Evolutionary conservation across 495 filamentous ascomycete species (phyloP), one percentile per base, ranked within the genome.

Genomic region (Penicillium bovifimosum): DNA sequence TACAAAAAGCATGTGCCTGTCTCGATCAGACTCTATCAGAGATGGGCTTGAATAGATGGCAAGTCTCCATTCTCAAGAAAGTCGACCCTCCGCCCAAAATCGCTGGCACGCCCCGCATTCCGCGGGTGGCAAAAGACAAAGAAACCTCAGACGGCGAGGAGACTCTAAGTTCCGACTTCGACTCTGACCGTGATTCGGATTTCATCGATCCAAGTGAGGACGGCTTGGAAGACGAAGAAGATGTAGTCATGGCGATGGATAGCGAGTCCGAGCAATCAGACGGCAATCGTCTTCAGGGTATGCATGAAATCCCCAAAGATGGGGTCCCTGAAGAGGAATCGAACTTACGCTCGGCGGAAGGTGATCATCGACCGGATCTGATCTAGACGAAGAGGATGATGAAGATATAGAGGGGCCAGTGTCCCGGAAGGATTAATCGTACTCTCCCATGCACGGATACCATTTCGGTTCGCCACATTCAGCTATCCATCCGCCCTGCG

Each of bases 401-500:
- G n/a, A n/a, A n/a, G n/a, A n/a, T n/a, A n/a, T n/a, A n/a, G n/a
- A n/a, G n/a, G n/a, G n/a, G n/a, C n/a, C n/a, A n/a, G n/a, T n/a
- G n/a, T n/a, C n/a, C n/a, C n/a, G n/a, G n/a, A n/a, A n/a, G n/a
- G n/a, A n/a, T n/a, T n/a, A n/a, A n/a, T n/a, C n/a, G n/a, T n/a
- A n/a, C n/a, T n/a, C n/a, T n/a, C n/a, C n/a, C n/a, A n/a, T n/a
- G n/a, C n/a, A n/a, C n/a, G n/a, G n/a, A n/a, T n/a, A n/a, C n/a
- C n/a, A n/a, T n/a, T n/a, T n/a, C n/a, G n/a, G n/a, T n/a, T n/a
- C n/a, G n/a, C n/a, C 27, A 74, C 80, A 2, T 96, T 96, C 67
- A 86, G 86, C 58, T 96, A 96, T 61, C 91, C 91, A 96, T 91
- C 5, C 78, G 91, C 16, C 91, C 91, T 6, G 91, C 88, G 11